Base-by-base conservation (phyloP, 2,329 filamentous ascomycete species). In the Penicillium thymicola region DNA sequence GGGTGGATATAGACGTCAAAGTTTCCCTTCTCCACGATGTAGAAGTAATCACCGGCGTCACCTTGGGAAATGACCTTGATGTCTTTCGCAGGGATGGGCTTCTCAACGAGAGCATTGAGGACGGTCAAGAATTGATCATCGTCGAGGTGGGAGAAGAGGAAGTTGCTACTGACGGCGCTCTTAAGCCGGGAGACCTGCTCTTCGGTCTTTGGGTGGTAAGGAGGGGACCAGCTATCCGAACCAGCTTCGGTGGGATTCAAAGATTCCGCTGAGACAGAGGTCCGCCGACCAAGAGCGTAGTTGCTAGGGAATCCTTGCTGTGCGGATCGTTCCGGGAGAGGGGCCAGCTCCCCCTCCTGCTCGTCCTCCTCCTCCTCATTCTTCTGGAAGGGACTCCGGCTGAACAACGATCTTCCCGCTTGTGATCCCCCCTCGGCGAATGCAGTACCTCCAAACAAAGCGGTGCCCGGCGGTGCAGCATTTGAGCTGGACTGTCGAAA, bases 41-140 rank as follows among this genome's bases (percentile, higher is more conserved):
- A 99, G 78, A 99, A 99, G 79, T 89, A 97, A 76, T 99, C 94
- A 42, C 94, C 94, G 0, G 92, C 88, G 69, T 97, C 94, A 54
- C 94, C 94, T 78, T 99, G 94, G 48, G 87, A 89, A 65, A 99
- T 97, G 57, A 99, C 91, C 82, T 96, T 82, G 72, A 87, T 87
- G 63, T 86, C 93, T 77, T 94, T 95, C 61, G 91, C 90, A 2
- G 94, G 94, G 67, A 97, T 95, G 7, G 90, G 89, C 76, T 97
- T 97, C 77, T 99, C 94, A 59, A 95, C 87, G 65, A 99, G 80
- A 4, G 94, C 94, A 48, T 91, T 90, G 13, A 99, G 82, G 43
- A 97, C 92, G 67, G 94, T 91, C 49, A 82, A 79, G 63, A 88
- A 90, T 75, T 96, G 92, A 65, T 97, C 94, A 65, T 97, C 94